Base-by-base conservation (phyloP, 768 basidiomycete genomes). In the Auriscalpium vulgare region DNA sequence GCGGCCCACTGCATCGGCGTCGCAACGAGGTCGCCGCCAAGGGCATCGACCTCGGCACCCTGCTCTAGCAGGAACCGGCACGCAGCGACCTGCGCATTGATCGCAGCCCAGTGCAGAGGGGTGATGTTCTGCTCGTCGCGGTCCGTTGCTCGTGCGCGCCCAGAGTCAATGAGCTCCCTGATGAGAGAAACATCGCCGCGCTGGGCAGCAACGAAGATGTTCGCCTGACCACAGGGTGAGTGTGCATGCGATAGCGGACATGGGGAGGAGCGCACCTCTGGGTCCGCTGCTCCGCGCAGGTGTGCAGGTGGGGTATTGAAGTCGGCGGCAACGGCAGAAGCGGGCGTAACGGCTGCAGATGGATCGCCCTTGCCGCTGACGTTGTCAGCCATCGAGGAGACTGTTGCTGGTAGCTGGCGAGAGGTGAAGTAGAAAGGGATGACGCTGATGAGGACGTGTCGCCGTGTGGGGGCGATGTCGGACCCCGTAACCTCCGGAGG, bases 1-100 rank as follows among this genome's bases (percentile, higher is more conserved):
- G 95, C 93, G 0, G 97, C 97, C 97, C 97, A 99, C 69, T 97
- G 95, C 75, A 98, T 80, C 1, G 97, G 94, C 1, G 95, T 95
- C 2, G 95, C 95, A 34, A 87, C 78, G 34, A 99, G 81, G 69
- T 98, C 95, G 4, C 97, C 97, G 17, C 97, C 97, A 9, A 88
- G 74, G 3, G 92, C 91, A 61, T 99, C 97, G 17, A 98, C 89
- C 54, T 95, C 91, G 0, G 95, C 95, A 19, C 95, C 95, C 63
- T 91, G 85, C 61, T 94, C 91, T 37, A 99, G 75, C 16, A 99
- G 77, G 62, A 86, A 89, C 37, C 87, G 81, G 70, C 93, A 97
- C 23, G 88, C 85, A 1, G 84, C 78, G n/a, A 95, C 75, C 66
- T 97, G 93, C 3, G 93, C 94, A 64, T 97, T 97, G 67, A 98